A percentile compares a stretch with the other conserved stretches of the same genome.
phyloP scores from a whole-genome alignment of 2,329 filamentous ascomycete genomes.

The Colletotrichum salicis region DNA sequence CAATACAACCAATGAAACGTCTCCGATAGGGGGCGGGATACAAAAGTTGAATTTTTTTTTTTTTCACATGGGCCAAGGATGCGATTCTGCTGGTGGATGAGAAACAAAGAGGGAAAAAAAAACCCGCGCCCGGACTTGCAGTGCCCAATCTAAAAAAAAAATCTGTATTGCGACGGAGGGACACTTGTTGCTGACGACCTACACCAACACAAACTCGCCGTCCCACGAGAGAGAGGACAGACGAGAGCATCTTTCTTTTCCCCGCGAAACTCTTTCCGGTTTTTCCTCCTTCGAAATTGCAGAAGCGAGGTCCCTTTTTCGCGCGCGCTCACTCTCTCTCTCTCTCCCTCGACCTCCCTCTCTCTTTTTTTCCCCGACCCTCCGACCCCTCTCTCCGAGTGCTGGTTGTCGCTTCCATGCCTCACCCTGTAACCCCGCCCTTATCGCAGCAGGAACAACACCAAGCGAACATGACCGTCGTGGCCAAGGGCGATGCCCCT shows the following conservation, averaged over 20 bases:
- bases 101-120: conserved; percentile 24
- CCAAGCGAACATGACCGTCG: conserved; percentile 42
- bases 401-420: conserved; percentile 46
- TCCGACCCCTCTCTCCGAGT: conserved; percentile 6
- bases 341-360: background rate
- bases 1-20: background rate
- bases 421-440: conserved; percentile 61
- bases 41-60: conserved; percentile 12
- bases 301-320: conserved; percentile 23
- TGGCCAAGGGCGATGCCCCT: conserved; percentile 59
- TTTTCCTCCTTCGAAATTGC: conserved; percentile 29
- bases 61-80: conserved; percentile 38
- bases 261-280: conserved; percentile 3
- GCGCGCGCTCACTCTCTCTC: background rate
- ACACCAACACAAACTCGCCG: conserved; percentile 26
- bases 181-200: conserved; percentile 13
- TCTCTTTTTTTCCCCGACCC: background rate
- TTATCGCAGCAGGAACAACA: conserved; percentile 39
- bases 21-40: conserved; percentile 25
- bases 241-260: conserved; percentile 25
- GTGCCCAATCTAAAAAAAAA: conserved; percentile 34
- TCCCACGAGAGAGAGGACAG: conserved; percentile 33
- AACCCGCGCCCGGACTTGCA: conserved; percentile 19
- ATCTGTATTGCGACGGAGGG: conserved; percentile 21
- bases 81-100: conserved; percentile 35